phyloP scores from a whole-genome alignment of 129 eudicot genomes.

The Flaveria sonorensis region DNA sequence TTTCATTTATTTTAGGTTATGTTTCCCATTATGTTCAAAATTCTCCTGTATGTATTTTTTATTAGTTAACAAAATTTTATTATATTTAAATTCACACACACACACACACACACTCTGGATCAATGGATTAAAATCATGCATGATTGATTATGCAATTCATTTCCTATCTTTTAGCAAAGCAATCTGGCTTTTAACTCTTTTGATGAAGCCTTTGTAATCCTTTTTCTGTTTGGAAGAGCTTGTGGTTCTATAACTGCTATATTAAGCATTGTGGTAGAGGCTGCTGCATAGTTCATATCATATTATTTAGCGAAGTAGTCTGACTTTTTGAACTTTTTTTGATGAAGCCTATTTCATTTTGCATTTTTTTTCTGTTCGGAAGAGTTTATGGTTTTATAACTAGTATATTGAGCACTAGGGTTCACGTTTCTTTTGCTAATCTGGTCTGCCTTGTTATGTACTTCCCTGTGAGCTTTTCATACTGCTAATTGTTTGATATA shows the following conservation, averaged over 20 bases:
- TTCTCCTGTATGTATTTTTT: conserved; percentile 7
- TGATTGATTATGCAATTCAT: not conserved
- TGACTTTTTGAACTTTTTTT: not conserved
- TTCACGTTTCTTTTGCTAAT: not conserved
- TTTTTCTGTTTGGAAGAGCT: conserved; percentile 16
- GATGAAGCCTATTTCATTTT: not conserved
- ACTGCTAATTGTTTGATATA: not conserved
- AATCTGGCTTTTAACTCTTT: conserved; percentile 1
- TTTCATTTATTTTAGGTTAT: not conserved
- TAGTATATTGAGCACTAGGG: not conserved
- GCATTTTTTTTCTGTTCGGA: conserved; percentile 11
- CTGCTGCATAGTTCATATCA: not conserved
- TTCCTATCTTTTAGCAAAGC: not conserved
- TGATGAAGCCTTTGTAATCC: not conserved
- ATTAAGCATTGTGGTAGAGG: not conserved
- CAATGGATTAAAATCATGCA: not conserved
- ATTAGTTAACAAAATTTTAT: not conserved
- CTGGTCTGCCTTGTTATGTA: not conserved
- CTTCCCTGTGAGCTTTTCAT: not conserved
- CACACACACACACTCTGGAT: conserved; percentile 12
- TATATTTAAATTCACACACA: not conserved
- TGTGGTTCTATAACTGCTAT: not conserved
- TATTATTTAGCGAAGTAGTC: not conserved
- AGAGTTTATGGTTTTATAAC: not conserved
- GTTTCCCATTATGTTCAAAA: not conserved